phyloP scores from a whole-genome alignment of 73 alveolate species.

The Durusdinium trenchii region DNA sequence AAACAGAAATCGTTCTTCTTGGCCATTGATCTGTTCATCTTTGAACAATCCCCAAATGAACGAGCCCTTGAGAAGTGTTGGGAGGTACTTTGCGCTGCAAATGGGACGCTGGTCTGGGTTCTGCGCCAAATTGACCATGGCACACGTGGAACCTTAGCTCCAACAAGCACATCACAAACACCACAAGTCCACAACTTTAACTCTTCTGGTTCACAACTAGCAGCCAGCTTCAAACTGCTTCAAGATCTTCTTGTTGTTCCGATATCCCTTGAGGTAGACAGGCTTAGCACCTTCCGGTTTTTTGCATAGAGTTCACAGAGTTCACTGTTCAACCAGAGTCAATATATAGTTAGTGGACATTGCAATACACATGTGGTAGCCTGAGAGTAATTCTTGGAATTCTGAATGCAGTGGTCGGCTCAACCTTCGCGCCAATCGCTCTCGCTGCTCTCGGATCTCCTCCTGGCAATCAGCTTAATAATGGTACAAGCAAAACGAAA shows the following conservation, averaged over 20 bases:
- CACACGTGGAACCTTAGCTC: neutral
- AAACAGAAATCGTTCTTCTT: neutral
- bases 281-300: neutral
- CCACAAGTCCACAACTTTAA: neutral
- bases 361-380: neutral
- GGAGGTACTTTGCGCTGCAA: neutral
- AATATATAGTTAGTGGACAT: neutral
- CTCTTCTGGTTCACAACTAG: neutral
- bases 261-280: neutral
- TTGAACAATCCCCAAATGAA: neutral
- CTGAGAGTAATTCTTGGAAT: neutral
- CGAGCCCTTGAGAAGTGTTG: neutral
- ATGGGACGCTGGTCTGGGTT: neutral
- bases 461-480: neutral
- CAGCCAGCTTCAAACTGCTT: neutral
- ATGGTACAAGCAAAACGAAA: no score
- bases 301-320: neutral
- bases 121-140: neutral
- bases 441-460: neutral
- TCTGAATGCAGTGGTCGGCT: no score
- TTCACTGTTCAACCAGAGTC: neutral
- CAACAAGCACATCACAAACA: neutral
- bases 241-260: neutral
- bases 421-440: neutral
- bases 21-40: no score